Base-by-base conservation (phyloP, 2,329 filamentous ascomycete genomes). In the Thielaviopsis ethacetica region DNA sequence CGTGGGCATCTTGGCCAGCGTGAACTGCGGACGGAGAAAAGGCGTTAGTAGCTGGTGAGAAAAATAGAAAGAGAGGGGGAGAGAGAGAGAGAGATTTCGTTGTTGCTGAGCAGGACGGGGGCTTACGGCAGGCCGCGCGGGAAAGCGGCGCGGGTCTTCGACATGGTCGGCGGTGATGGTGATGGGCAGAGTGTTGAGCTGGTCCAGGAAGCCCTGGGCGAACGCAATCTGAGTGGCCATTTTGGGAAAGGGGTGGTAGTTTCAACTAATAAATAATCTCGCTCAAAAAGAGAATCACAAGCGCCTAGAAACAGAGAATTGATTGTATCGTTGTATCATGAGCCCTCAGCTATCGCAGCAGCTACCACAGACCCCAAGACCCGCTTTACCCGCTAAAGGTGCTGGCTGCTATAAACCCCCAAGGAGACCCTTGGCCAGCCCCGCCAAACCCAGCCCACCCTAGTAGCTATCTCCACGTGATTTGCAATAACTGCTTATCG, bases 111-210 rank as follows among this genome's bases (percentile, higher is more conserved):
- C 38, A 54, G 52, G 13, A 30, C 19, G 27, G 34, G 52, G 21
- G 64, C 67, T 41, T 80, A 96, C 91, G 17, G 90, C 85, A 64
- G 83, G 78, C 62, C 86, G 82, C 26, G 86, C 75, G 24, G 88
- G 86, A 69, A 91, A 91, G 64, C 78, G 82, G 66, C 83, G 84
- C 55, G 88, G 83, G 68, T 96, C 88, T 71, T 91, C 88, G 70
- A 94, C 84, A 81, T 96, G 86, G 71, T 97, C 89, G 63, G 87
- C 76, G n/a, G 85, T 83, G 63, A 97, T 80, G 75, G 91, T 94
- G 66, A 83, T 71, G 7, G 90, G 86, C 55, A 85, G 83, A 62
- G 83, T 80, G 72, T 95, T 89, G 63, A 97, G 81, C 22, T 82
- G 80, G 57, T 83, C 76, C 65, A 98, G 83, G 71, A 95, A 96